Base-by-base conservation (phyloP, 2,329 filamentous ascomycete genomes). In the Stagonosporopsis chrysanthemi region DNA sequence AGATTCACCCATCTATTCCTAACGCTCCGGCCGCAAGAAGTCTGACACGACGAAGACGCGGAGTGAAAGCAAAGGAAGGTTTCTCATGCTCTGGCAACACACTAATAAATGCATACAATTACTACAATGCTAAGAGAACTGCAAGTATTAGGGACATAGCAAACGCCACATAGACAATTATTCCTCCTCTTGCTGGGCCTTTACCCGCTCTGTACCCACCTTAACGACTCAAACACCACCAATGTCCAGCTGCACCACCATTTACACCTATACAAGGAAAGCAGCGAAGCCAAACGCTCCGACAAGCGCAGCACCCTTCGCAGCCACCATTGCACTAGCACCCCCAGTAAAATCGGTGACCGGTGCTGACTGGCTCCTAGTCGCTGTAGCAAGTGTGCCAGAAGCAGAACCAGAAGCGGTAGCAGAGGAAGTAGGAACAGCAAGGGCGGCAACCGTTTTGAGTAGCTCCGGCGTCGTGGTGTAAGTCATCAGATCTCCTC, bases 401-500 rank as follows among this genome's bases (percentile, higher is more conserved):
- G 26, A 58, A 35, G 66, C 48, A 31, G 31, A 33, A 7, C 4
- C 12, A n/a, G 31, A 33, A 15, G 29, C 46, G 36, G 29, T 54
- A 36, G 63, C 49, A 29, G 22, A 23, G 11, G 55, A n/a, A 12
- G 61, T 65, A 7, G 52, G n/a, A n/a, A 39, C 42, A 9, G 64
- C 59, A n/a, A 70, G 41, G 8, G 69, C 62, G 40, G 61, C 66
- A 48, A 66, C 51, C 6, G 69, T 71, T 48, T 68, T 58, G 1
- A 70, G 64, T 39, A 71, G 43, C 46, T 58, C 60, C 1, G 67
- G 67, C 2, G 67, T 71, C 1, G 65, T 69, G 1, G 69, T 54
- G 48, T 65, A 71, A 1, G 61, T 61, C 63, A 67, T 67, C 6
- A 62, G 26, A 40, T 71, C 68, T 0, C 51, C 56, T 9, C 24